These are phyloP conservation scores for Xerocomus minutiporus DNA, from an alignment of 1,284 basidiomycete genomes.

Conservation along the genomic window DNA sequence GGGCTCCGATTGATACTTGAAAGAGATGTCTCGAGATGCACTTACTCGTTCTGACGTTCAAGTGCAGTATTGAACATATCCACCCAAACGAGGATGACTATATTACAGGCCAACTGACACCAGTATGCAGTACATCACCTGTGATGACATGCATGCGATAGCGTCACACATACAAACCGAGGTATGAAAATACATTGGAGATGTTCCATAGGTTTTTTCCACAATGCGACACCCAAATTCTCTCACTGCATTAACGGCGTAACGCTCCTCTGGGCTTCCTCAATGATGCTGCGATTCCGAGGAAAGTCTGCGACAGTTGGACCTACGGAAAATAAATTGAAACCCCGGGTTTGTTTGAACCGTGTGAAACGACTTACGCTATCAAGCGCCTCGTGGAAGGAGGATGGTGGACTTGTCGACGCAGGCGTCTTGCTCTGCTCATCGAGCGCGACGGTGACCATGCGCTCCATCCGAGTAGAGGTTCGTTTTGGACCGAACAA, in stretches of 20 bases:
- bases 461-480: conserved; percentile 38
- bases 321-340: conserved; percentile 34
- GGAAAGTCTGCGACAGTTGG: conserved; percentile 52
- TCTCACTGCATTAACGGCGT: conserved; percentile 26
- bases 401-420: conserved; percentile 37
- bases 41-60: too few relatives aligned
- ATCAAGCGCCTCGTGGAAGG: conserved; percentile 50
- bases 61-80: too few relatives aligned
- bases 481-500: conserved; percentile 45
- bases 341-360: too few relatives aligned
- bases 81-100: too few relatives aligned
- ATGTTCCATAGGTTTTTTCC: not conserved
- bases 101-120: too few relatives aligned
- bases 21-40: too few relatives aligned
- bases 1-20: too few relatives aligned
- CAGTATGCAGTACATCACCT: too few relatives aligned
- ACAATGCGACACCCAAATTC: not conserved
- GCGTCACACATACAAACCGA: not conserved
- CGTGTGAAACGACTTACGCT: conserved; percentile 34
- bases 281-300: conserved; percentile 55
- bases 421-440: conserved; percentile 40
- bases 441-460: conserved; percentile 50
- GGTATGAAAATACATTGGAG: not conserved
- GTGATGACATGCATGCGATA: too few relatives aligned
- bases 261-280: conserved; percentile 43